These are phyloP conservation scores for Aspergillus puulaauensis DNA, from an alignment of 2,329 filamentous ascomycete genomes.

Conservation along the genomic window DNA sequence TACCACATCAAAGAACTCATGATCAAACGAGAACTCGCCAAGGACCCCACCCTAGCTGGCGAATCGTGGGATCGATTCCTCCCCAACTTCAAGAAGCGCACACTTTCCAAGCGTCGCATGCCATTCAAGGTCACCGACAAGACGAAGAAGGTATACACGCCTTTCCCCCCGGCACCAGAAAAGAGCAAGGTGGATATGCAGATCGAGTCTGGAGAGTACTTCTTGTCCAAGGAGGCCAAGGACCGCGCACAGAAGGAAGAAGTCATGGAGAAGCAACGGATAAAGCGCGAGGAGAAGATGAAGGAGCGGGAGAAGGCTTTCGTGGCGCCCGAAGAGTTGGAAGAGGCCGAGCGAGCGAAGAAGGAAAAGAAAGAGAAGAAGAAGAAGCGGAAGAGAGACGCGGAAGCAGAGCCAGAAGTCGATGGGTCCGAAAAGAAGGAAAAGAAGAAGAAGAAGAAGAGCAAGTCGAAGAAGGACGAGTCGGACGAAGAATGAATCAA, in stretches of 20 bases:
- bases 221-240: slow-evolving; percentile 89
- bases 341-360: slow-evolving; percentile 51
- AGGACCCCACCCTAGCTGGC: slow-evolving; percentile 79
- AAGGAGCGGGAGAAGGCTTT: slow-evolving; percentile 83
- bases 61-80: slow-evolving; percentile 97
- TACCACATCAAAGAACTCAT: slow-evolving; percentile 95
- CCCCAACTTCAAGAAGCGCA: slow-evolving; percentile 95
- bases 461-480: slow-evolving; percentile 33
- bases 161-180: slow-evolving; percentile 93
- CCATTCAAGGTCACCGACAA: slow-evolving; percentile 91
- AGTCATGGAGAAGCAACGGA: slow-evolving; percentile 77
- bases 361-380: slow-evolving; percentile 46
- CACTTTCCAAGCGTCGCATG: slow-evolving; percentile 76
- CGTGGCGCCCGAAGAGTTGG: slow-evolving; percentile 77
- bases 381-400: slow-evolving; percentile 43
- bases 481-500: slow-evolving; percentile 26
- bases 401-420: slow-evolving; percentile 34
- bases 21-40: slow-evolving; percentile 89
- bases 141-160: slow-evolving; percentile 89
- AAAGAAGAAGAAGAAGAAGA: slow-evolving; percentile 56
- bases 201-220: slow-evolving; percentile 98
- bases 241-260: slow-evolving; percentile 78
- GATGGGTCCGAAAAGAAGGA: slow-evolving; percentile 55
- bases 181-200: slow-evolving; percentile 99
- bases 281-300: slow-evolving; percentile 85